Evolutionary conservation across 768 basidiomycete genomes (phyloP), one percentile per base, ranked within the genome.

Genomic region (Russula compacta): DNA sequence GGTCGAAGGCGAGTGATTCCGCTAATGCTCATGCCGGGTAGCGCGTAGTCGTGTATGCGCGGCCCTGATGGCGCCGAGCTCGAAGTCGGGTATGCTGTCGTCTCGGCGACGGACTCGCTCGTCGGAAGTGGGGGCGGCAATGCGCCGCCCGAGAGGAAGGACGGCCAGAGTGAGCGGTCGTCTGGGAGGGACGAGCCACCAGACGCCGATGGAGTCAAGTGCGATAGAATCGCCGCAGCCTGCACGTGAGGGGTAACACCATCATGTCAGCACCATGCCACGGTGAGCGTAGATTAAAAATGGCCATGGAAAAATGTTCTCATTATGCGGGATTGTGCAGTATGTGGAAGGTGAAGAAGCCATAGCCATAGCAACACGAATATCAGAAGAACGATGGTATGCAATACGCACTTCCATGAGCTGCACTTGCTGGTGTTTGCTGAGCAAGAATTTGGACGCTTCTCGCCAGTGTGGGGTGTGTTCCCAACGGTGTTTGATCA

Each of bases 401-500:
- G 24, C 24, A 29, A 12, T 19, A 69, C 78, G 69, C 60, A 88
- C 90, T 80, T 98, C 95, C 47, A 99, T 86, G 54, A 98, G 75
- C 68, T 98, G 95, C 0, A 99, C 95, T 67, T 98, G 95, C 69
- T 98, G 94, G 71, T 98, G 95, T 74, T 98, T 98, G 73, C 87
- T 91, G 60, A 98, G 78, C 36, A 93, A 83, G 67, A 94, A 85
- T 71, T 94, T 92, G 66, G 87, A 82, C 2, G 94, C 89, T 71
- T 94, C 91, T 47, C 89, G 86, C 95, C 95, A 98, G 69, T 97
- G 93, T 19, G 91, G 90, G 38, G 90, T 92, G 70, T 95, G 92
- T 69, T 98, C 95, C 95, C 95, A 98, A 38, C 95, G 88, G 70
- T 98, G 95, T 73, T 98, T 98, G 73, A 95, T 90, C 51, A 98